A percentile compares a stretch with the other conserved stretches of the same genome.
phyloP scores from a whole-genome alignment of 345 rosid genomes.

The Salix caprea region DNA sequence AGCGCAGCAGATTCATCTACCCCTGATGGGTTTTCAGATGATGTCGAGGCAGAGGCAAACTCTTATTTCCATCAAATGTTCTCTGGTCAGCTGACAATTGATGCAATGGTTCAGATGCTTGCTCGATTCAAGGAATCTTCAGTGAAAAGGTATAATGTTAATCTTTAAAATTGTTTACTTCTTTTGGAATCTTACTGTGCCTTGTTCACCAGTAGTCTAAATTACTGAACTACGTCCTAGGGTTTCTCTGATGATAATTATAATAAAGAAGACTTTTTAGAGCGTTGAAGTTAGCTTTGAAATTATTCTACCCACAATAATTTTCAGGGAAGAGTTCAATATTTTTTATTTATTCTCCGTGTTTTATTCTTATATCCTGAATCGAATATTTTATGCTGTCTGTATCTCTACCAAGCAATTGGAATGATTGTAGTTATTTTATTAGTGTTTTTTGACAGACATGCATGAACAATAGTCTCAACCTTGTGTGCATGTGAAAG shows the following conservation, averaged over 20 bases:
- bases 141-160: conserved; percentile 48
- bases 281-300: neutral
- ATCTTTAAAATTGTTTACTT: neutral
- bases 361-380: neutral
- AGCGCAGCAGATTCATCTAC: conserved; percentile 58
- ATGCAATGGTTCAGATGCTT: conserved; percentile 95
- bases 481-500: neutral
- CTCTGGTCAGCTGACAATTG: conserved; percentile 75
- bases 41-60: conserved; percentile 90
- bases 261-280: neutral
- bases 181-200: neutral
- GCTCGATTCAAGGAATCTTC: conserved; percentile 82
- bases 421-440: neutral
- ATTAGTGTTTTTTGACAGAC: neutral
- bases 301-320: neutral
- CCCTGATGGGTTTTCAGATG: conserved; percentile 66
- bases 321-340: neutral
- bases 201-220: neutral
- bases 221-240: too few relatives aligned
- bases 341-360: neutral
- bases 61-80: conserved; percentile 94
- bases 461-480: neutral
- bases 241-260: neutral
- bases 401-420: neutral
- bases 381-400: neutral